Base-by-base conservation (phyloP, 176 grass and related monocot genomes). In the Triticum dicoccoides region DNA sequence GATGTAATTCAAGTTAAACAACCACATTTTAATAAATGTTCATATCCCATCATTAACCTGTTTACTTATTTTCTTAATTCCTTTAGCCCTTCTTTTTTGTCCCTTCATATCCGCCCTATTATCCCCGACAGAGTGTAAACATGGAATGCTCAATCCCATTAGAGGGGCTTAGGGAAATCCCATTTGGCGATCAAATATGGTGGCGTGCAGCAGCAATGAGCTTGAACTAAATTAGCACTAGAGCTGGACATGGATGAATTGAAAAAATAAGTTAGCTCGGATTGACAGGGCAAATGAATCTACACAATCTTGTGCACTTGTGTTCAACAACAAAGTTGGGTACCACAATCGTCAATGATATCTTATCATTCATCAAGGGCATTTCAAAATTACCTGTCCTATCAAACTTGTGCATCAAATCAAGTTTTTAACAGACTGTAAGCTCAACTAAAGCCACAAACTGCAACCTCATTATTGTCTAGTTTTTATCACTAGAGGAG, bases 51-150 rank as follows among this genome's bases (percentile, higher is more conserved):
- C 45, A 58, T 21, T 61, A 65, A 64, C 68, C 14, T 65, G 25
- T 33, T 63, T 71, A 64, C n/a, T 85, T 78, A 75, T 42, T 77
- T 66, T 87, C 29, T 25, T 34, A 65, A 15, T 75, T 81, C 33
- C 61, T 67, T 45, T 71, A 33, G 5, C 11, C 2, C 14, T 14
- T 70, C 61, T 2, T 34, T 18, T 39, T 33, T 47, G 9, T 30
- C 52, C 83, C 42, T 65, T 77, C 32, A 6, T 44, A 51, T 17
- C 47, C 29, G 13, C 44, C 73, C 6, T 76, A 65, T 82, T 86
- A 25, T 56, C 13, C 49, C 23, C 0, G 27, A 20, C 15, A 47
- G 29, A 80, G 49, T 84, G 52, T 8, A 78, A 37, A 44, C 23
- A 84, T n/a, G 20, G 64, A 80, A 45, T 63, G 51, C 37, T 84